phyloP scores from a whole-genome alignment of 306 rosid species.

The Rosa chinensis region DNA sequence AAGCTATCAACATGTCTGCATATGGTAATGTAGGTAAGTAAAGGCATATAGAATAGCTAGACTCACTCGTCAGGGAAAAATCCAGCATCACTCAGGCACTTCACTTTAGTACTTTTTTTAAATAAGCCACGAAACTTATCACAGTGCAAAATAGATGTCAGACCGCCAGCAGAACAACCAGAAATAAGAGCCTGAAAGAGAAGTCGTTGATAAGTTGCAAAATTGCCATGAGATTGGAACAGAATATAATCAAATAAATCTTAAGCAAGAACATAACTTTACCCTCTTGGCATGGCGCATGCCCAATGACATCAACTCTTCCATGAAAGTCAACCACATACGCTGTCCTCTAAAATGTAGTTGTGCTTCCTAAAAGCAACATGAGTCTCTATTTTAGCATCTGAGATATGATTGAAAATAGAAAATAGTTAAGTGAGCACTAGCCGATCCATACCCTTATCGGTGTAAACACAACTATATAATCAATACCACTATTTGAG shows the following conservation, averaged over 20 bases:
- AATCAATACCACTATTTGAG: background rate
- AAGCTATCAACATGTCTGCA: background rate
- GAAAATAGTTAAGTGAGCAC: background rate
- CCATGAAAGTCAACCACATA: slow-evolving; percentile 75
- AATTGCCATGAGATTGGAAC: background rate
- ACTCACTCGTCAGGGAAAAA: slow-evolving; percentile 67
- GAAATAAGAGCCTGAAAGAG: slow-evolving; percentile 72
- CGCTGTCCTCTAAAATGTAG: slow-evolving; percentile 82
- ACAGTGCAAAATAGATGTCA: slow-evolving; percentile 79
- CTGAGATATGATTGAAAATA: background rate
- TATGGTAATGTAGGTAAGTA: slow-evolving; percentile 5
- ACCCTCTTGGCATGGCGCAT: slow-evolving; percentile 71
- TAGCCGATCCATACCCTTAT: background rate
- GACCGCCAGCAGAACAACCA: slow-evolving; percentile 88
- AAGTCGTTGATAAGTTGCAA: background rate
- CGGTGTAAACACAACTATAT: background rate
- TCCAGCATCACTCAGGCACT: slow-evolving; percentile 89
- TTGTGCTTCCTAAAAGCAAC: slow-evolving; percentile 43
- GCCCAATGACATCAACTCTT: slow-evolving; percentile 69
- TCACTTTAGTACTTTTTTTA: slow-evolving; percentile 59
- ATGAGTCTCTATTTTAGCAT: slow-evolving; percentile 15
- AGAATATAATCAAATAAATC: background rate
- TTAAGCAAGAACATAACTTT: background rate
- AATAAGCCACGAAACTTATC: slow-evolving; percentile 60
- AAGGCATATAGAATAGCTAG: slow-evolving; percentile 10